Base-by-base conservation (phyloP, 768 basidiomycete genomes). In the Russula dissimulans region DNA sequence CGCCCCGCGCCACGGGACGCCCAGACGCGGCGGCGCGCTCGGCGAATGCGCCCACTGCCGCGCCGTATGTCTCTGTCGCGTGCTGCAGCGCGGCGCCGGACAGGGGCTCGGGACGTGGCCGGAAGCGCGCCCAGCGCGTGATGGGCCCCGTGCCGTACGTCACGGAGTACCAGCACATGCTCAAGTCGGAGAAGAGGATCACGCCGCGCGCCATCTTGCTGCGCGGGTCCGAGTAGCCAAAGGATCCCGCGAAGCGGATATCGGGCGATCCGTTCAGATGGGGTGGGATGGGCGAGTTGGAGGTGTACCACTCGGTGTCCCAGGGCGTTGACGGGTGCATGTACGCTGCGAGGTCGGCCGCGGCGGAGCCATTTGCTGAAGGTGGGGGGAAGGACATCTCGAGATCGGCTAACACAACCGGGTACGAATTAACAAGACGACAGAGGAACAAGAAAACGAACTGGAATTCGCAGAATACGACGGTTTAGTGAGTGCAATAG, bases 11-110 rank as follows among this genome's bases (percentile, higher is more conserved):
- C 57, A 81, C 77, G 53, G 73, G 76, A 57, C 71, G 63, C 5
- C 78, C 77, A 1, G 74, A 69, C 3, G 69, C 76, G 42, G 73
- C 72, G 62, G 76, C 81, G 31, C 71, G 68, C 65, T 78, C 77
- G 17, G 79, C 81, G 64, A 75, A 83, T 26, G 69, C 68, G 0
- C 77, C 80, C 42, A 83, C 71, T 1, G 73, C 73, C 51, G 78
- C 77, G 38, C 80, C 81, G 64, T 82, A 81, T 39, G 71, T 73
- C 68, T 78, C 75, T 66, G 75, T 72, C 9, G 80, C 80, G 2
- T 68, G 71, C 14, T 73, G 66, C 6, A 83, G 71, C 44, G 68
- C 67, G 0, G 69, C 70, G n/a, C 64, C 67, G 39, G 67, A 68
- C 54, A 76, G 67, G 0, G 79, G 49, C 11, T 66, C 64, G 0